These are phyloP conservation scores for Trichoderma polysporum DNA, from an alignment of 2,329 filamentous ascomycete genomes.

Conservation along the genomic window DNA sequence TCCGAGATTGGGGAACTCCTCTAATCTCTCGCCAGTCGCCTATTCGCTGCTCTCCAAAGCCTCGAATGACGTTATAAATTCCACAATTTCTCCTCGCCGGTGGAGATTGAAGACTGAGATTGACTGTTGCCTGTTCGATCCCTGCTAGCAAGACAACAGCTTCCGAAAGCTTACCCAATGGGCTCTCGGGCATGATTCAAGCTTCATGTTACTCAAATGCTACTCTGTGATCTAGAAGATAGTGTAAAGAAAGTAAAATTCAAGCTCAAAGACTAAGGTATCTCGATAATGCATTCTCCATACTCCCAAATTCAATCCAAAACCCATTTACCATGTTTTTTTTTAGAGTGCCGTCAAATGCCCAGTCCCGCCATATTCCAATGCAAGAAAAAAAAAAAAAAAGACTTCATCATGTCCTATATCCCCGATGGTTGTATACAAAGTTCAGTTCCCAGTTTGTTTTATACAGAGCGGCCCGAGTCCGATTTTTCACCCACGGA, in stretches of 20 bases:
- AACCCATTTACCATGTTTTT: neutral
- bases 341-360: neutral
- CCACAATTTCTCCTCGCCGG: neutral
- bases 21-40: neutral
- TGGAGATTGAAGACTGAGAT: slow-evolving; percentile 2
- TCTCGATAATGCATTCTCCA: neutral
- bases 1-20: neutral
- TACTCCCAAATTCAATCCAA: neutral
- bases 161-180: neutral
- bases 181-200: neutral
- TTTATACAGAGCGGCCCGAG: slow-evolving; percentile 11
- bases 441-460: neutral
- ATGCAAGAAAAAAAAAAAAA: neutral
- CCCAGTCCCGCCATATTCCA: neutral
- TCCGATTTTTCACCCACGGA: slow-evolving; percentile 14
- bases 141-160: neutral
- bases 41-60: neutral
- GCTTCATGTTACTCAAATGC: neutral
- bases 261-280: neutral
- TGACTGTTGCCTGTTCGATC: slow-evolving; percentile 10
- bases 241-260: neutral
- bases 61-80: neutral
- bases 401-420: neutral
- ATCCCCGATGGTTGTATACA: neutral
- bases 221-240: neutral